These are phyloP conservation scores for Laburnicola sp. DNA, from an alignment of 2,329 filamentous ascomycete genomes.

Conservation along the genomic window DNA sequence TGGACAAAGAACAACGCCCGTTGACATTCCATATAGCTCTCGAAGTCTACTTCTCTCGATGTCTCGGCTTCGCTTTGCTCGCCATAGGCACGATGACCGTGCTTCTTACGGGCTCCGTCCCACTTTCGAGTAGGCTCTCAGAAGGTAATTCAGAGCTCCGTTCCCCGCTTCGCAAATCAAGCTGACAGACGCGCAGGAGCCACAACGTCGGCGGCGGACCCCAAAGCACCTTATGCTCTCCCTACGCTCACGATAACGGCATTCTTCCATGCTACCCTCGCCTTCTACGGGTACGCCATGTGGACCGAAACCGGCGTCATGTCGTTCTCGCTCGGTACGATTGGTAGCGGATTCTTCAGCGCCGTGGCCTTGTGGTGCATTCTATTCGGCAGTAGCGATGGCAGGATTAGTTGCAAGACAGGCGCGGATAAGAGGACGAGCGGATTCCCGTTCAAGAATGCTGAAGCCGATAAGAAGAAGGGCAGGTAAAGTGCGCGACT, in stretches of 20 bases:
- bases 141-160: constrained; percentile 26
- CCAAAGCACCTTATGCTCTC: constrained; percentile 55
- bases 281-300: constrained; percentile 65
- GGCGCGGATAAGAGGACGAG: constrained; percentile 68
- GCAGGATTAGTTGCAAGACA: constrained; percentile 63
- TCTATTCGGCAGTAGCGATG: constrained; percentile 60
- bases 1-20: background rate
- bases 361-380: constrained; percentile 67
- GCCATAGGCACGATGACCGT: constrained; percentile 66
- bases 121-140: constrained; percentile 58
- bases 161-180: background rate
- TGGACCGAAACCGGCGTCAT: constrained; percentile 61
- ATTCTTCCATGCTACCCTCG: constrained; percentile 63
- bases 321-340: constrained; percentile 63
- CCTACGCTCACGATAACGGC: constrained; percentile 69
- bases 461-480: constrained; percentile 58
- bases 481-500: constrained; percentile 20
- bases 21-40: constrained; percentile 52
- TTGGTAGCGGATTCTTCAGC: constrained; percentile 61
- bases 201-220: constrained; percentile 40
- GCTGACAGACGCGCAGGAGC: constrained; percentile 26
- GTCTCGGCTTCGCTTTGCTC: constrained; percentile 68
- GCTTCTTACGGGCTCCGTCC: constrained; percentile 70
- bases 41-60: constrained; percentile 74
- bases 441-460: constrained; percentile 68